phyloP scores from a whole-genome alignment of 345 rosid species.

The Litchi chinensis region DNA sequence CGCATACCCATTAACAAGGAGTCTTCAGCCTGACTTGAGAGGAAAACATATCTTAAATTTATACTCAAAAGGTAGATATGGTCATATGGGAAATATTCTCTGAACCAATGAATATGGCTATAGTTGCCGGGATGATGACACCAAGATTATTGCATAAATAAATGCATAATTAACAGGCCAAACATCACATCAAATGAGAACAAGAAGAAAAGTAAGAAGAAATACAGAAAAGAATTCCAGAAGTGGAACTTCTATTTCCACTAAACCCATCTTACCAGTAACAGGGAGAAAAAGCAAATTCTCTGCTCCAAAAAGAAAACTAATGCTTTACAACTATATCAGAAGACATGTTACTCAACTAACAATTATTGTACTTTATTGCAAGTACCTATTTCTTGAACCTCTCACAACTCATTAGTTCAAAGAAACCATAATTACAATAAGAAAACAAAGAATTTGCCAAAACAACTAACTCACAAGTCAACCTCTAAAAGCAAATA shows the following conservation, averaged over 20 bases:
- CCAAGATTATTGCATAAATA: conserved; percentile 21
- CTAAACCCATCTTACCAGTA: neutral
- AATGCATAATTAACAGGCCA: conserved; percentile 26
- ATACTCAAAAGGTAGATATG: conserved; percentile 2
- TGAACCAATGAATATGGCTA: conserved; percentile 5
- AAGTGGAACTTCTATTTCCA: conserved; percentile 17
- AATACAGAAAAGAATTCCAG: conserved; percentile 4
- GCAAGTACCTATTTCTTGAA: neutral
- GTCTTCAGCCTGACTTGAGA: neutral
- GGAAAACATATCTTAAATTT: neutral
- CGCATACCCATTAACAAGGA: neutral
- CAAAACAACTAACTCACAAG: neutral
- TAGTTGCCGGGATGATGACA: conserved; percentile 13
- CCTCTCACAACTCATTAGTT: conserved; percentile 7
- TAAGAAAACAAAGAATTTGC: neutral
- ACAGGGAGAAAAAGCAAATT: neutral
- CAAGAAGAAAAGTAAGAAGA: neutral
- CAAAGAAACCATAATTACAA: neutral
- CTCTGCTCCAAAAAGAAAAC: neutral
- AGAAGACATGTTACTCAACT: neutral
- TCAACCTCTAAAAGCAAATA: neutral
- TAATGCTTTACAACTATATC: neutral
- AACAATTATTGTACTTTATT: neutral
- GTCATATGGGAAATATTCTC: conserved; percentile 1
- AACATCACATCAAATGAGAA: conserved; percentile 27